These are phyloP conservation scores for Zygosaccharomyces pseudobailii DNA, from an alignment of 1,139 yeast species.

Conservation along the genomic window DNA sequence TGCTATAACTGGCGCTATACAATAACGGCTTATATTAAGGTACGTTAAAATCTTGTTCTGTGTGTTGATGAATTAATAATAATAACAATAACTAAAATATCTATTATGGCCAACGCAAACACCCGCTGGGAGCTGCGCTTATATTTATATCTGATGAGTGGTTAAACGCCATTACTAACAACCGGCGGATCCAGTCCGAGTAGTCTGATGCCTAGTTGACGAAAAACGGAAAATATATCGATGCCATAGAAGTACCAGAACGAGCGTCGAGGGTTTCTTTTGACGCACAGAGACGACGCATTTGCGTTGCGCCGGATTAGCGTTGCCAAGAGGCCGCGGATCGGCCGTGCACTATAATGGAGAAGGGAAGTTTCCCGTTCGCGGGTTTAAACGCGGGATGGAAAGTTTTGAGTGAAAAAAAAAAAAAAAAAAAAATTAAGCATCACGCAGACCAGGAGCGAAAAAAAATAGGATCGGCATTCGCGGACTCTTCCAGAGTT, in stretches of 20 bases:
- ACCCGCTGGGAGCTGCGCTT: neutral
- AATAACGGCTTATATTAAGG: too few species aligned
- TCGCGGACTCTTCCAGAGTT: neutral
- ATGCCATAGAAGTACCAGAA: neutral
- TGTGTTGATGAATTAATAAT: too few species aligned
- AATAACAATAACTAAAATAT: too few species aligned
- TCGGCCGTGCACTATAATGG: neutral
- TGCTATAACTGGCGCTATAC: too few species aligned
- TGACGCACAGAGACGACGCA: neutral
- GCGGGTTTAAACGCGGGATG: neutral
- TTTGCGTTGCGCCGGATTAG: neutral
- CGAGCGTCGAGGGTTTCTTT: neutral
- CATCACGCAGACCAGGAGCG: neutral
- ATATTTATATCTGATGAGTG: conserved; percentile 1
- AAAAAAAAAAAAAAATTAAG: neutral
- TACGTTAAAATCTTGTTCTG: too few species aligned
- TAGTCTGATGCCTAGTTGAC: neutral
- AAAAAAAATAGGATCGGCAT: neutral
- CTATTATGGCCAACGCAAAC: neutral
- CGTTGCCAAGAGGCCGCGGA: neutral
- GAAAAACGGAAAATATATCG: conserved; percentile 1
- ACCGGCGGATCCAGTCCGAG: neutral
- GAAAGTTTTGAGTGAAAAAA: neutral
- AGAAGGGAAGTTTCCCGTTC: neutral
- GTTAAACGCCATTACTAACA: conserved; percentile 3